These are phyloP conservation scores for Xylaria sp. DNA, from an alignment of 2,329 filamentous ascomycete species.

Conservation along the genomic window DNA sequence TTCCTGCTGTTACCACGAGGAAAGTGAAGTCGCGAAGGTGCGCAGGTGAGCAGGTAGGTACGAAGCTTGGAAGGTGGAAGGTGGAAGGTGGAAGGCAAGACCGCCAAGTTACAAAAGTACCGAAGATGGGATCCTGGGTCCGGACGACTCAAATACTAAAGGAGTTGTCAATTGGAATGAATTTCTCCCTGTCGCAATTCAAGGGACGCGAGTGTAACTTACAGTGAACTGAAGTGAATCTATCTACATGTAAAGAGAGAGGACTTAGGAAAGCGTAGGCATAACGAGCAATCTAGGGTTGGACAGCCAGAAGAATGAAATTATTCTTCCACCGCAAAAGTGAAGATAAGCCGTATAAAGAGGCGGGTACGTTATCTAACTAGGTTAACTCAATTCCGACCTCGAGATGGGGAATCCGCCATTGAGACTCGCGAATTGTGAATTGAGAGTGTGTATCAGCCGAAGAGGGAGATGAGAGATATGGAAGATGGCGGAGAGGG, in stretches of 20 bases:
- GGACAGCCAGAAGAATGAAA: conserved; percentile 8
- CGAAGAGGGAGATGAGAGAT: not conserved
- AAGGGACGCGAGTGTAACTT: conserved; percentile 31
- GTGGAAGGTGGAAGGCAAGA: not conserved
- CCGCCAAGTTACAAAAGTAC: too few species aligned
- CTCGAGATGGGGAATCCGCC: conserved; percentile 2
- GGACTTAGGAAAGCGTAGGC: conserved; percentile 25
- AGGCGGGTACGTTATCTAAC: not conserved
- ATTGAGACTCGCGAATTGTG: conserved; percentile 8
- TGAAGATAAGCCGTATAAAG: not conserved
- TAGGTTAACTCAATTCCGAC: not conserved
- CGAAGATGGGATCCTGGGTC: too few species aligned
- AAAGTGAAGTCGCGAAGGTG: not conserved
- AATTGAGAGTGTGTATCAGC: too few species aligned
- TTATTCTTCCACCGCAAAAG: not conserved
- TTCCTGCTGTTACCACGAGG: conserved; percentile 8
- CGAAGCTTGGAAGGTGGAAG: conserved; percentile 3
- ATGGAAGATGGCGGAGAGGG: conserved; percentile 17
- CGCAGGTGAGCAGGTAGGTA: not conserved
- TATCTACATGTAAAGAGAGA: conserved; percentile 11
- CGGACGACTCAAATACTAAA: conserved; percentile 33
- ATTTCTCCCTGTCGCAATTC: conserved; percentile 23
- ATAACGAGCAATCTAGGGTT: conserved; percentile 15
- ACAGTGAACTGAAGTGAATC: conserved; percentile 42
- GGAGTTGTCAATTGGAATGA: conserved; percentile 33